phyloP scores from a whole-genome alignment of 768 basidiomycete genomes.

The Mrakia frigida region DNA sequence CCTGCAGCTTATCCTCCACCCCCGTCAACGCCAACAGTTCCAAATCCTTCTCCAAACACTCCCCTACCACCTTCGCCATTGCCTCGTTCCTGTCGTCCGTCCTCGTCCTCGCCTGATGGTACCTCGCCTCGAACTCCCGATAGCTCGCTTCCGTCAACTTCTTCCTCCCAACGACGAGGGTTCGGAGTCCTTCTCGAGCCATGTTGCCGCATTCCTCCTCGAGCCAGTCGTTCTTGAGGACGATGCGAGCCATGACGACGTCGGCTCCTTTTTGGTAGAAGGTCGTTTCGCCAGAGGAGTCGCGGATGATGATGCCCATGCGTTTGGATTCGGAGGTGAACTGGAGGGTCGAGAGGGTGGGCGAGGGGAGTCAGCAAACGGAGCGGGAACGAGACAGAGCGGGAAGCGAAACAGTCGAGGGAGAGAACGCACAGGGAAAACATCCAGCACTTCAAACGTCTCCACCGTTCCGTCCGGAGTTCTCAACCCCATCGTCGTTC shows the following conservation, averaged over 20 bases:
- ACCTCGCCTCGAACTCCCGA: conserved; percentile 61
- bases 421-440: conserved; percentile 59
- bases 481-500: conserved; percentile 78
- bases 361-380: not conserved
- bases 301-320: conserved; percentile 95
- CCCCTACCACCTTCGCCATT: conserved; percentile 65
- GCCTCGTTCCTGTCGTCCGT: conserved; percentile 72
- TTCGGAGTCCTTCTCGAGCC: conserved; percentile 92
- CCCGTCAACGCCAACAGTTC: conserved; percentile 91
- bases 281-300: conserved; percentile 67
- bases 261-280: conserved; percentile 98
- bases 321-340: conserved; percentile 98
- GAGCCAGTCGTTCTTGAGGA: conserved; percentile 95
- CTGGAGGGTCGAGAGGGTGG: not conserved
- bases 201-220: conserved; percentile 98
- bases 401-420: no score
- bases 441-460: conserved; percentile 77
- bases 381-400: not conserved
- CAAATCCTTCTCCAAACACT: conserved; percentile 78
- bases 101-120: conserved; percentile 72
- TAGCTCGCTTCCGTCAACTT: conserved; percentile 65
- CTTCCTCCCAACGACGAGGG: conserved; percentile 86
- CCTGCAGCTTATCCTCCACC: conserved; percentile 98
- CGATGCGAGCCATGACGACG: conserved; percentile 93
- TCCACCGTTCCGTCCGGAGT: conserved; percentile 61